A percentile compares a stretch with the other conserved stretches of the same genome.
Conservation (phyloP, 768 basidiomycete species). For the Guyanaporus albipodus region DNA sequence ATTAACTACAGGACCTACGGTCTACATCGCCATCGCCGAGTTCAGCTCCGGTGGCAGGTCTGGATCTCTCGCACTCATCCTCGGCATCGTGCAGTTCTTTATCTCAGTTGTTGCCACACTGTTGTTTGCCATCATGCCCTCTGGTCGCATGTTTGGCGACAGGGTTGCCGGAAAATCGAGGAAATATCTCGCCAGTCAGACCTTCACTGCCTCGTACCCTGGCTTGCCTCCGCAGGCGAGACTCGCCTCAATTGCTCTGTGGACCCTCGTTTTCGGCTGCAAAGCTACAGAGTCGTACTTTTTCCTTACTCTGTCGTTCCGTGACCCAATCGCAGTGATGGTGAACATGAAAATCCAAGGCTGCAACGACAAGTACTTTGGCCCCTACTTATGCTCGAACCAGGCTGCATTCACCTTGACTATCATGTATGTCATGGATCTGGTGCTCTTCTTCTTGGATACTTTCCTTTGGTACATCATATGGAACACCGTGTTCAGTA, state of each 20-base stretch:
- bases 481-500: constrained; percentile 95
- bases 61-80: constrained; percentile 79
- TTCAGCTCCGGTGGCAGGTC: constrained; percentile 49
- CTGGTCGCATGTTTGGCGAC: constrained; percentile 98
- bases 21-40: constrained; percentile 90
- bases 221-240: constrained; percentile 58
- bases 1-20: constrained; percentile 87
- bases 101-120: constrained; percentile 84
- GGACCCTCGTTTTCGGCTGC: constrained; percentile 93
- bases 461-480: constrained; percentile 99
- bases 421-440: constrained; percentile 99
- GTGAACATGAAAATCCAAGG: constrained; percentile 93
- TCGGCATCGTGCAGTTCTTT: constrained; percentile 95
- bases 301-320: constrained; percentile 94
- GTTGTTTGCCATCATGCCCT: constrained; percentile 88
- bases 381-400: constrained; percentile 77
- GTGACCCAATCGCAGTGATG: constrained; percentile 92
- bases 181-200: constrained; percentile 97
- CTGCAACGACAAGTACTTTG: constrained; percentile 85
- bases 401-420: constrained; percentile 94
- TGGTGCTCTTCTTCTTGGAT: constrained; percentile 96
- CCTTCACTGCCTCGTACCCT: constrained; percentile 96
- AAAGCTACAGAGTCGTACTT: constrained; percentile 98
- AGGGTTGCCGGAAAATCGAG: constrained; percentile 91
- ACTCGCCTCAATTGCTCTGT: constrained; percentile 75